Evolutionary conservation across 257 asterid species (phyloP).

Genomic region (Lavandula angustifolia): DNA sequence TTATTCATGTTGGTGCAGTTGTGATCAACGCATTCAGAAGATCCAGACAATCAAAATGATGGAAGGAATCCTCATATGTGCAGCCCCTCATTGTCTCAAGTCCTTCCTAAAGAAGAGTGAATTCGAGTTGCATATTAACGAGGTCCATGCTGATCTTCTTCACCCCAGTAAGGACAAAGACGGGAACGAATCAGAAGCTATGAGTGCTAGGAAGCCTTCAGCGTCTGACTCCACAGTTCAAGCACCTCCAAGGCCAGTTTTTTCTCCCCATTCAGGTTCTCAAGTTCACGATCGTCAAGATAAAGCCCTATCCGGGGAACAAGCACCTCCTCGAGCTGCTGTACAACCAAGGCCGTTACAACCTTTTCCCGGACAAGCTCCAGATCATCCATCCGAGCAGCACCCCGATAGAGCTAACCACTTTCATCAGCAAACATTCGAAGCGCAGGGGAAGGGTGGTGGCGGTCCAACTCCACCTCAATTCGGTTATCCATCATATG

Average conservation of each 20-base stretch:
- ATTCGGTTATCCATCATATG: conserved; percentile 62
- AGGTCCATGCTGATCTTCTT: conserved; percentile 65
- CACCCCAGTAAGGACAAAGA: conserved; percentile 54
- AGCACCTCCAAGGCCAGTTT: conserved; percentile 63
- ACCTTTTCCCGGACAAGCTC: conserved; percentile 60
- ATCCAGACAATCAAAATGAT: conserved; percentile 93
- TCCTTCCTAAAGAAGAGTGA: conserved; percentile 85
- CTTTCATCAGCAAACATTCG: conserved; percentile 66
- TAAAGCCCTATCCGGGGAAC: conserved; percentile 60
- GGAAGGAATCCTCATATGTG: conserved; percentile 87
- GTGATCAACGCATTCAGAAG: conserved; percentile 90
- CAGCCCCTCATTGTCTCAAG: conserved; percentile 94
- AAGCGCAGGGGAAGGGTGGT: conserved; percentile 56
- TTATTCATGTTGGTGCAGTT: conserved; percentile 49
- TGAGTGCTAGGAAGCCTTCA: conserved; percentile 66
- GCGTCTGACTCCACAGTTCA: conserved; percentile 91
- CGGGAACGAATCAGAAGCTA: conserved; percentile 67
- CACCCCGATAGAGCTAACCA: conserved; percentile 55
- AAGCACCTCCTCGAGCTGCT: conserved; percentile 51
- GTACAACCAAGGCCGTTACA: conserved; percentile 51
- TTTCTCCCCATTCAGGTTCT: conserved; percentile 67
- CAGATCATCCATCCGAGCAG: conserved; percentile 62
- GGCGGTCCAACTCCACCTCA: conserved; percentile 57
- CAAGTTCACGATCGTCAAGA: conserved; percentile 65
- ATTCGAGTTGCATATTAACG: conserved; percentile 65